Evolutionary conservation across 345 rosid genomes (phyloP).

Genomic region (Anastatica hierochuntica): DNA sequence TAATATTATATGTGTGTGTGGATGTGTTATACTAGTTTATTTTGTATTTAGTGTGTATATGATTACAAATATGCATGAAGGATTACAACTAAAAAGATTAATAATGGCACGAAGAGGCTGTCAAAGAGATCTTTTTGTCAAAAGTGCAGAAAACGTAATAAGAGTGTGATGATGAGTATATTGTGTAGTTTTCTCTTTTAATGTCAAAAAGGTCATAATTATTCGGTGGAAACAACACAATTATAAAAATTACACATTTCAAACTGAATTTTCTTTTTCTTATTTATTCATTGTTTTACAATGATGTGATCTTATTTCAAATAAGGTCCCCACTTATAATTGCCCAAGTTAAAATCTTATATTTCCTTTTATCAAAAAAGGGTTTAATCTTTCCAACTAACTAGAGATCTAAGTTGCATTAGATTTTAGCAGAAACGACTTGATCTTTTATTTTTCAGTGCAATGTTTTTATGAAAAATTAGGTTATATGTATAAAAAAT

Average conservation of each 20-base stretch:
- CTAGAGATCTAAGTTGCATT: too few relatives aligned
- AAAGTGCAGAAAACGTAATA: constrained; percentile 27
- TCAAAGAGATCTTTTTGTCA: constrained; percentile 19
- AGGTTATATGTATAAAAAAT: too few relatives aligned
- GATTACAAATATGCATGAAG: constrained; percentile 23
- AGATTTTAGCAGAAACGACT: too few relatives aligned
- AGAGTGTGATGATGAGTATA: constrained; percentile 26
- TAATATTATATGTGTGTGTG: too few relatives aligned
- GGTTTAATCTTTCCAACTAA: too few relatives aligned
- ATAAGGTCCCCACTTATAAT: too few relatives aligned
- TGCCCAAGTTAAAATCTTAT: too few relatives aligned
- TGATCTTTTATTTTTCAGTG: too few relatives aligned
- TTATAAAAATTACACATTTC: constrained; percentile 15
- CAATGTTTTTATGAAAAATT: too few relatives aligned
- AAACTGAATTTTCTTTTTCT: constrained; percentile 11
- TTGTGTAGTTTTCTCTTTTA: too few relatives aligned
- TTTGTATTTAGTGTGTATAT: constrained; percentile 7
- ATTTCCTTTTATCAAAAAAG: too few relatives aligned
- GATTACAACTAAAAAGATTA: constrained; percentile 23
- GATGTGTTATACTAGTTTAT: neutral
- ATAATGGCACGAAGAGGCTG: constrained; percentile 27
- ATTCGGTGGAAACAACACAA: constrained; percentile 29
- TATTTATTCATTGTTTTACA: neutral
- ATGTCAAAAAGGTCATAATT: constrained; percentile 30
- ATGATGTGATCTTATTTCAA: constrained; percentile 18